A percentile compares a stretch with the other conserved stretches of the same genome.
Conservation (phyloP, 2,329 filamentous ascomycete genomes). For the Sporothrix inflata region DNA sequence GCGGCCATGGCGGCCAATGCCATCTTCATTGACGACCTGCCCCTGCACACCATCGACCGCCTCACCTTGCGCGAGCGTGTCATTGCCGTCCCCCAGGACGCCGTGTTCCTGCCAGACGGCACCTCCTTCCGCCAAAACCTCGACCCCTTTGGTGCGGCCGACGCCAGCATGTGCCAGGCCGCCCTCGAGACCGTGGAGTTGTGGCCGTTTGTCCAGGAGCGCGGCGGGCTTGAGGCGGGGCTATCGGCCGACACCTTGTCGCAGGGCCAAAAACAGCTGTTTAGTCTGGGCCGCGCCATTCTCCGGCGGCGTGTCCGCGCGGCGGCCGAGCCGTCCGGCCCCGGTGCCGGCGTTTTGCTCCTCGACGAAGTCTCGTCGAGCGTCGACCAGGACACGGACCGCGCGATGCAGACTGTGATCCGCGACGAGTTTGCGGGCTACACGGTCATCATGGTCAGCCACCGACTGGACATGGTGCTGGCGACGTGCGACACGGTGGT, state of each 20-base stretch:
- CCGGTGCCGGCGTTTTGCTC: slow-evolving; percentile 39
- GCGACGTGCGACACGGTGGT: slow-evolving; percentile 54
- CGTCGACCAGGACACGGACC: slow-evolving; percentile 49
- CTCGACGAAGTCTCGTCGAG: slow-evolving; percentile 50
- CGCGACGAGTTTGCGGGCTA: slow-evolving; percentile 45
- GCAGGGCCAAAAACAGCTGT: slow-evolving; percentile 66
- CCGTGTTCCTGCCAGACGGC: slow-evolving; percentile 52
- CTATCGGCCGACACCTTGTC: slow-evolving; percentile 56
- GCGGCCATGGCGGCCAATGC: slow-evolving; percentile 28
- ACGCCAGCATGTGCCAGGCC: slow-evolving; percentile 40
- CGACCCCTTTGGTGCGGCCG: slow-evolving; percentile 44
- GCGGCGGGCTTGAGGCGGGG: slow-evolving; percentile 36
- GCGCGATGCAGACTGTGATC: slow-evolving; percentile 48
- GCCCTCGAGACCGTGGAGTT: slow-evolving; percentile 46
- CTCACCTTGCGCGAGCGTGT: slow-evolving; percentile 50
- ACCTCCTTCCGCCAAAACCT: slow-evolving; percentile 48
- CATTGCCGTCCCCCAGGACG: slow-evolving; percentile 58
- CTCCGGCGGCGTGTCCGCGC: slow-evolving; percentile 44
- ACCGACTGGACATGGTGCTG: slow-evolving; percentile 54
- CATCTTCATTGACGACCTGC: slow-evolving; percentile 50
- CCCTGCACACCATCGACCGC: slow-evolving; percentile 46
- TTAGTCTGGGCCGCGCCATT: slow-evolving; percentile 64
- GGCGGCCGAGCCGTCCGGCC: neutral
- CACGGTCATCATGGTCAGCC: slow-evolving; percentile 59
- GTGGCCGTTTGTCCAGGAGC: slow-evolving; percentile 38